Evolutionary conservation across 2,329 filamentous ascomycete genomes (phyloP).

Genomic region (Elsinoe batatas): DNA sequence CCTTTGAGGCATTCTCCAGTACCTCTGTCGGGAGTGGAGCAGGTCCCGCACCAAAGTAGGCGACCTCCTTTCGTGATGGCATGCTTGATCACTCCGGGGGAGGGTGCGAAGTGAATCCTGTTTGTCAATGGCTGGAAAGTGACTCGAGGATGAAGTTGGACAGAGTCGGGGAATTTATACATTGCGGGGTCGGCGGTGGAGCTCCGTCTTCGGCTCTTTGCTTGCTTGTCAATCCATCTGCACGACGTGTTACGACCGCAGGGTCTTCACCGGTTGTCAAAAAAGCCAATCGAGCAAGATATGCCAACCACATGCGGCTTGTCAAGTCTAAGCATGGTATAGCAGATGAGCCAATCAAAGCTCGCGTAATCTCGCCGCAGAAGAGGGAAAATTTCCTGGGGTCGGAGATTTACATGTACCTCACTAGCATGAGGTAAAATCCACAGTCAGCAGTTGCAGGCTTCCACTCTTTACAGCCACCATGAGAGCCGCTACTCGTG

Average conservation of each 20-base stretch:
- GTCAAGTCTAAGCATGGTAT: neutral
- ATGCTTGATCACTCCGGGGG: slow-evolving; percentile 34
- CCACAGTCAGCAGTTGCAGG: no score
- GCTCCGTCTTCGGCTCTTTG: neutral
- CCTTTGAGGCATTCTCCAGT: slow-evolving; percentile 63
- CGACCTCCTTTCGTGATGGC: slow-evolving; percentile 63
- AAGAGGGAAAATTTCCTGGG: slow-evolving; percentile 2
- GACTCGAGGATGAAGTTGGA: neutral
- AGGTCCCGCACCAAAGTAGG: slow-evolving; percentile 85
- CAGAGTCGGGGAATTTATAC: neutral
- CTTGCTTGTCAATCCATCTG: neutral
- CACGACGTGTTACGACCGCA: neutral
- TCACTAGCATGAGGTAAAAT: neutral
- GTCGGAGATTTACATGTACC: neutral
- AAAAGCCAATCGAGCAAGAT: neutral
- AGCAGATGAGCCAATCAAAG: neutral
- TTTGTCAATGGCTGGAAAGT: neutral
- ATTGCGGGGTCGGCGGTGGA: neutral
- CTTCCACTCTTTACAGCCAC: neutral
- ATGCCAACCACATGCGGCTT: neutral
- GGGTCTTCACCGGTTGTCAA: neutral
- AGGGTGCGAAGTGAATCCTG: neutral
- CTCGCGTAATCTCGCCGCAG: neutral
- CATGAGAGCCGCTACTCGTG: neutral
- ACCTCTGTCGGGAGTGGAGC: slow-evolving; percentile 76